Evolutionary conservation across 176 grass and related monocot species (phyloP).

Genomic region (Zoysia japonica): DNA sequence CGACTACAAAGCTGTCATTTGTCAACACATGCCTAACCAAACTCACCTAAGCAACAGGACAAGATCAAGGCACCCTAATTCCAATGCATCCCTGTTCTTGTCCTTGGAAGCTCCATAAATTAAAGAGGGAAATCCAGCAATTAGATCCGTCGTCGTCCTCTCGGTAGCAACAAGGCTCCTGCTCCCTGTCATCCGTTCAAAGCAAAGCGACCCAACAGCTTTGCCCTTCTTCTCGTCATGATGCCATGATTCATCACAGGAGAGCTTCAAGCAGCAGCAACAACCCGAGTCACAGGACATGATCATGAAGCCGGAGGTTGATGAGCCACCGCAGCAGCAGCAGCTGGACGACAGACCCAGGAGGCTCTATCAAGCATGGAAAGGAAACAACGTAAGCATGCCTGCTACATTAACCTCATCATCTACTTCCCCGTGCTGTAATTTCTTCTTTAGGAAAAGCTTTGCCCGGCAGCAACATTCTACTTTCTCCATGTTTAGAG

Average conservation of each 20-base stretch:
- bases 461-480: neutral
- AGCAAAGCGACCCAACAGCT: neutral
- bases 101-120: conserved; percentile 28
- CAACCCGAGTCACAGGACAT: neutral
- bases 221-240: neutral
- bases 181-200: neutral
- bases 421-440: neutral
- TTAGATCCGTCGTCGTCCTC: neutral
- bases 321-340: neutral
- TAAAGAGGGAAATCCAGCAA: conserved; percentile 9
- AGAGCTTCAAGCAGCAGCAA: neutral
- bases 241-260: neutral
- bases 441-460: conserved; percentile 3
- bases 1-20: conserved; percentile 1
- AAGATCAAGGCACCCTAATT: neutral
- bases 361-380: conserved; percentile 64
- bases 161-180: conserved; percentile 34
- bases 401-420: neutral
- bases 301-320: conserved; percentile 23
- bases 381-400: conserved; percentile 59
- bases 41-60: conserved; percentile 5
- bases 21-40: conserved; percentile 27
- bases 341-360: conserved; percentile 25
- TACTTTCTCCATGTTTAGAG: neutral
- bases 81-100: neutral